Conservation (phyloP, 345 rosid genomes). For the Arabidopsis thaliana region DNA sequence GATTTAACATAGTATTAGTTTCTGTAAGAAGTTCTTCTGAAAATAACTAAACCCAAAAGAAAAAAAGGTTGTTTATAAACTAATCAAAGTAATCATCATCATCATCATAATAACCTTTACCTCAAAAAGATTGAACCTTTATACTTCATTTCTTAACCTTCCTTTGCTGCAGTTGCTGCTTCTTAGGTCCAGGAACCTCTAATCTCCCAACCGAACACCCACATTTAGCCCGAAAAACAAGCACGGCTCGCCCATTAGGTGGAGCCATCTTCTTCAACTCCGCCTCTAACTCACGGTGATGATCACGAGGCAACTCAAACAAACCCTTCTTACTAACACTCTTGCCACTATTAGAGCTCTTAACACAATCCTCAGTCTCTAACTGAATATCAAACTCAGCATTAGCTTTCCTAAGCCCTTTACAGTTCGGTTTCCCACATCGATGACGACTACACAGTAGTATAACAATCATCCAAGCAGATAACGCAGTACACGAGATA, state of each 20-base stretch:
- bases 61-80: constrained; percentile 23
- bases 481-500: constrained; percentile 61
- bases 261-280: constrained; percentile 88
- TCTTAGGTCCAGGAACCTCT: constrained; percentile 86
- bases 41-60: constrained; percentile 30
- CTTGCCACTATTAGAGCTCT: constrained; percentile 52
- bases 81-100: constrained; percentile 30
- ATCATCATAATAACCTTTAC: not conserved
- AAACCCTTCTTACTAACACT: constrained; percentile 62
- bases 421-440: constrained; percentile 85
- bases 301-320: constrained; percentile 75
- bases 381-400: constrained; percentile 90
- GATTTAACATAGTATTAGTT: constrained; percentile 26
- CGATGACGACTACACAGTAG: constrained; percentile 62
- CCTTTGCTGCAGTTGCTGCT: constrained; percentile 49
- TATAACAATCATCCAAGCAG: constrained; percentile 62
- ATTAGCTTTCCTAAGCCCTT: constrained; percentile 72
- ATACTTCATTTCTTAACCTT: constrained; percentile 75
- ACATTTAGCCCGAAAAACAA: constrained; percentile 69
- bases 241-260: constrained; percentile 73
- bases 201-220: constrained; percentile 81
- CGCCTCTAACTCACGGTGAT: constrained; percentile 70
- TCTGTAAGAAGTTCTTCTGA: constrained; percentile 33
- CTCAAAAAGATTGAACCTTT: constrained; percentile 15
- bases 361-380: constrained; percentile 89